Base-by-base conservation (phyloP, 352 stramenopile species). In the Pythium myriotylum region DNA sequence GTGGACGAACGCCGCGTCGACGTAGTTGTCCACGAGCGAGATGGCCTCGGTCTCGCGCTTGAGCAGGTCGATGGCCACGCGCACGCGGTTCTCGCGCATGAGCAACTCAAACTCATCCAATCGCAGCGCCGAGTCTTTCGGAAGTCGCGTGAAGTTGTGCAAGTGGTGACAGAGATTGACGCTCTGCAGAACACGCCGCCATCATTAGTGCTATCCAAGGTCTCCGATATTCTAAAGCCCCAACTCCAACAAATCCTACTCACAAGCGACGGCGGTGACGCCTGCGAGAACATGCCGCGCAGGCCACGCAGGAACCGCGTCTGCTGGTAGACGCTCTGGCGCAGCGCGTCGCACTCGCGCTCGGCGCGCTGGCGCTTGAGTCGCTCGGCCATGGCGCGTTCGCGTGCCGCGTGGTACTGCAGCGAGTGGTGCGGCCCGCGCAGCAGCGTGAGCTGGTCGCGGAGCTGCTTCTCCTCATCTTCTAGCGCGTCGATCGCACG, bases 71-170 rank as follows among this genome's bases (percentile, higher is more conserved):
- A 62, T 59, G 2, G 61, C 61, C 2, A 29, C 20, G 12, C 29
- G 29, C 0, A 62, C 19, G 17, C 61, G 53, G 27, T 35, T 33
- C 3, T 63, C 61, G 7, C n/a, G 16, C 20, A 47, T 43, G 9
- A 68, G 23, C 26, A 41, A 5, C 20, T 23, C 33, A 29, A 59
- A 68, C 23, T 68, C 61, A 39, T 39, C 19, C 35, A 27, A 29
- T 3, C 61, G 61, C 23, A 43, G 27, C 0, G 23, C 22, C 12
- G 4, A 26, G 32, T 68, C 61, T 1, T 29, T 22, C 9, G 61
- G 61, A 3, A 68, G 54, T 22, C 54, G 54, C 27, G 61, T 68
- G 40, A 59, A 68, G 27, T 54, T 62, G 54, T 68, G 61, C n/a
- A 68, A 32, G 26, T 63, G 50, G 13, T 51, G 54, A n/a, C 54